Conservation (phyloP, 2,329 filamentous ascomycete genomes). For the Ceratocystiopsis brevicomis region DNA sequence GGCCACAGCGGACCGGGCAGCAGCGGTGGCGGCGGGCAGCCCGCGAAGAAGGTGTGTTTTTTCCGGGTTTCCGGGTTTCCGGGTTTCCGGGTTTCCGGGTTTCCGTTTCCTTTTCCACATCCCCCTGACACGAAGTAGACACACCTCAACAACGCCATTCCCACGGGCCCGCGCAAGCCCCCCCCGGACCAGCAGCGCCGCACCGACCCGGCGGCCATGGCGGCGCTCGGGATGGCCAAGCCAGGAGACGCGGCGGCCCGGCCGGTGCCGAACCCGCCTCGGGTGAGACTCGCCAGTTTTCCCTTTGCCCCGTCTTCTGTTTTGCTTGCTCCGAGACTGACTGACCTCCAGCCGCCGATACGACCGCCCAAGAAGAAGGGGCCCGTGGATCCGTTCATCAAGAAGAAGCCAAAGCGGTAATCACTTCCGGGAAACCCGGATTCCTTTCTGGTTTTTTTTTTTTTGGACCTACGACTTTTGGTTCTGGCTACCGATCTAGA, state of each 20-base stretch:
- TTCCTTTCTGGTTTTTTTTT: too few species aligned
- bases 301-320: not conserved
- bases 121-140: not conserved
- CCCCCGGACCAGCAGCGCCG: conserved; percentile 10
- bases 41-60: conserved; percentile 23
- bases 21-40: conserved; percentile 10
- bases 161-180: conserved; percentile 5
- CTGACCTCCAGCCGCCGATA: conserved; percentile 3
- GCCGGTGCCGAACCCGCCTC: conserved; percentile 1
- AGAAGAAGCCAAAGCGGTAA: conserved; percentile 7
- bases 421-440: too few species aligned
- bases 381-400: conserved; percentile 26
- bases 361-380: conserved; percentile 19
- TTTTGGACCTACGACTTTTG: too few species aligned
- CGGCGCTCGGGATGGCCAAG: conserved; percentile 24
- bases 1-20: too few species aligned
- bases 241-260: conserved; percentile 12
- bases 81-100: not conserved
- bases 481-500: too few species aligned
- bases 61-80: not conserved
- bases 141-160: not conserved
- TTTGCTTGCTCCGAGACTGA: too few species aligned
- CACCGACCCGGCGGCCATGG: conserved; percentile 32
- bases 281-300: not conserved
- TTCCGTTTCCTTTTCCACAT: not conserved